phyloP scores from a whole-genome alignment of 2,329 filamentous ascomycete species.

The Alternaria hordeiaustralica region DNA sequence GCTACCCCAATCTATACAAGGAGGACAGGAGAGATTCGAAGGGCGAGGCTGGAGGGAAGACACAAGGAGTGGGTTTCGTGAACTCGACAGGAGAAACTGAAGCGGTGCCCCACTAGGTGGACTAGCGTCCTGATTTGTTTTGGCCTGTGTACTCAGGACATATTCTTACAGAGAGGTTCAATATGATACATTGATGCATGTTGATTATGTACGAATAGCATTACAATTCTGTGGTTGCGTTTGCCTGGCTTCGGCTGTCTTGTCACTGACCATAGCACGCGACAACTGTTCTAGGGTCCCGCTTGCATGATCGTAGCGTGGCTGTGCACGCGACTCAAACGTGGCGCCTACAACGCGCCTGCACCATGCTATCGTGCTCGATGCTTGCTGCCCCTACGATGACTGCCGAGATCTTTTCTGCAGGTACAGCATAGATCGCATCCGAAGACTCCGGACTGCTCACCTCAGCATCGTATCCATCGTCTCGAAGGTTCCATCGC shows the following conservation, averaged over 20 bases:
- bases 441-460: slow-evolving; percentile 16
- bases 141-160: not conserved
- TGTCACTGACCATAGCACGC: not conserved
- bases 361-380: not conserved
- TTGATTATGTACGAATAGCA: not conserved
- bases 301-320: slow-evolving; percentile 2
- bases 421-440: not conserved
- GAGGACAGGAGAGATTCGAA: slow-evolving; percentile 27
- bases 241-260: not conserved
- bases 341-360: not conserved
- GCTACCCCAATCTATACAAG: slow-evolving; percentile 42
- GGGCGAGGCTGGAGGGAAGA: not conserved
- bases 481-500: slow-evolving; percentile 35
- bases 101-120: not conserved
- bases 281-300: not conserved
- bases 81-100: not conserved
- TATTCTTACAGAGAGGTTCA: not conserved
- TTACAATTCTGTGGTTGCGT: not conserved
- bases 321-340: slow-evolving; percentile 2
- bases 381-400: not conserved
- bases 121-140: not conserved
- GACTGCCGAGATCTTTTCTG: not conserved
- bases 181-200: not conserved
- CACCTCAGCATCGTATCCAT: slow-evolving; percentile 18
- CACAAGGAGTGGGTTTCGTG: not conserved